A percentile compares a stretch with the other conserved stretches of the same genome.
Evolutionary conservation across 345 rosid species (phyloP).

Genomic region (Citrus mangshanensis): DNA sequence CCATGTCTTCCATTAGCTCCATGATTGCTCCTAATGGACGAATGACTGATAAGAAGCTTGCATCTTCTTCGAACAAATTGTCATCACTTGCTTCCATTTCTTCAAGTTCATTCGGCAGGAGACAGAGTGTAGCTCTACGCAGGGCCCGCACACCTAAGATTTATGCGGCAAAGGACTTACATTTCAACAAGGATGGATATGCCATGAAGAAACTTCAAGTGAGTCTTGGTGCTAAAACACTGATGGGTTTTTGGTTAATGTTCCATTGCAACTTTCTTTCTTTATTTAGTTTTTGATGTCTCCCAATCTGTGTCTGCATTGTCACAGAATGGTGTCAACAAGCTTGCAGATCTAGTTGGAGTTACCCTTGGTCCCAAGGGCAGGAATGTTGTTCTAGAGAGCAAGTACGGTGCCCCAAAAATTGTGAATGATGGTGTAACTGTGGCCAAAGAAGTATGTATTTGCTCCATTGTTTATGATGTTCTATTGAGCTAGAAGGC

Average conservation of each 20-base stretch:
- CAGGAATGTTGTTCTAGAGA: slow-evolving; percentile 95
- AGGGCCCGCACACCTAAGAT: slow-evolving; percentile 51
- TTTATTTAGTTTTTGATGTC: not conserved
- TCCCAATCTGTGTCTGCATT: slow-evolving; percentile 8
- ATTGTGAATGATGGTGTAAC: slow-evolving; percentile 98
- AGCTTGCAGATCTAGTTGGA: slow-evolving; percentile 96
- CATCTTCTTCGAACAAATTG: slow-evolving; percentile 48
- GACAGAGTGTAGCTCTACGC: slow-evolving; percentile 44
- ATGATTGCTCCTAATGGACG: slow-evolving; percentile 57
- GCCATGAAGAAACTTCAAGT: slow-evolving; percentile 90
- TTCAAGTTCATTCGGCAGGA: slow-evolving; percentile 50
- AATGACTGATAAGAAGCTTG: slow-evolving; percentile 53
- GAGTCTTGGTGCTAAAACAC: slow-evolving; percentile 19
- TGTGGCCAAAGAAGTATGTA: slow-evolving; percentile 88
- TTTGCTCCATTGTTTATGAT: not conserved
- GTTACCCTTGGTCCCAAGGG: slow-evolving; percentile 98
- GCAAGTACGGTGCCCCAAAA: slow-evolving; percentile 98
- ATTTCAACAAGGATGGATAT: slow-evolving; percentile 93
- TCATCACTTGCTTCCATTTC: slow-evolving; percentile 73
- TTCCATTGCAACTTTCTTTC: not conserved
- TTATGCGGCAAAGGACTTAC: slow-evolving; percentile 86
- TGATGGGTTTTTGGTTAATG: not conserved
- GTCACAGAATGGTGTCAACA: slow-evolving; percentile 86
- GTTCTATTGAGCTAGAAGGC: not conserved
- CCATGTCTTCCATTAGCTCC: slow-evolving; percentile 69